Base-by-base conservation (phyloP, 495 filamentous ascomycete genomes). In the Oidiodendron maius region DNA sequence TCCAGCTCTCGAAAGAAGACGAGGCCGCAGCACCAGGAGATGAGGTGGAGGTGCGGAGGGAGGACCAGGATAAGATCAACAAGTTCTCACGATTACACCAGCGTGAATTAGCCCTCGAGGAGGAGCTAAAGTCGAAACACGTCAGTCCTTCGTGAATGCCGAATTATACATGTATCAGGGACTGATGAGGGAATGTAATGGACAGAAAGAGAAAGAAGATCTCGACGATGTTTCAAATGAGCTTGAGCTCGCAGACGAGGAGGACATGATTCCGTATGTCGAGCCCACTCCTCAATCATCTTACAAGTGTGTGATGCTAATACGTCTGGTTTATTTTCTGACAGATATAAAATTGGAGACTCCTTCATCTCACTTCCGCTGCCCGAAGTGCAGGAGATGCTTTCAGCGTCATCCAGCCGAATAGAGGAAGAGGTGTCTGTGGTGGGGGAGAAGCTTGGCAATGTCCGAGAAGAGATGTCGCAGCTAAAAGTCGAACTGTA, bases 51-150 rank as follows among this genome's bases (percentile, higher is more conserved):
- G 93, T 98, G 44, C 84, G 91, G 30, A 86, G 89, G 56, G 91
- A 95, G 58, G 93, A 98, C 63, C 93, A 98, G 66, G 90, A 98
- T 68, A 94, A 90, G 66, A 98, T 98, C 76, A 98, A 97, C 68
- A 84, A 84, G 44, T 98, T 98, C 72, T 96, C 91, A 64, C 81
- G 90, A 30, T 74, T 98, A 41, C 94, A 98, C 65, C 88, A 94
- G 63, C 82, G 86, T 22, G 86, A 95, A 65, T 69, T 82, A 3
- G 61, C 69, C 8, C 64, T 97, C 16, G 84, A 91, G 64, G 88
- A 91, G 13, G 83, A 90, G 56, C 68, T 98, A 63, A 88, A 88
- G 57, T 63, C 61, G 4, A 96, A 95, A 63, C 82, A 84, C 61
- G 93, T 96, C 63, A 43, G 79, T 66, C n/a, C 3, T 15, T 10